Evolutionary conservation across 2,329 filamentous ascomycete species (phyloP), one percentile per base, ranked within the genome.

Genomic region (Penicillium fuscoglaucum): DNA sequence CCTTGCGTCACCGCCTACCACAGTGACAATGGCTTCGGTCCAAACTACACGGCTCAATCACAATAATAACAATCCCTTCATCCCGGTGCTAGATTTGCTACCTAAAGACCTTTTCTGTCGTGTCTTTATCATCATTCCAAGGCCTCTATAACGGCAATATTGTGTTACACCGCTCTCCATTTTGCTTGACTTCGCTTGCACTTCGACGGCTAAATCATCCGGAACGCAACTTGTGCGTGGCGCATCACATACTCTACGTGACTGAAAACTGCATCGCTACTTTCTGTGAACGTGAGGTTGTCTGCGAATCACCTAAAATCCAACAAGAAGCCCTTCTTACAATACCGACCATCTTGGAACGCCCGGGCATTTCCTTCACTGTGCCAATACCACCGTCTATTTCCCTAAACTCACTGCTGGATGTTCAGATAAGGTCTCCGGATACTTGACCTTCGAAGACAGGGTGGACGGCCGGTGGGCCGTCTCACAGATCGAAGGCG

Each of bases 381-480:
- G 37, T 35, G 29, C 13, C 46, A 43, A 33, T 26, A 37, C 26
- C 31, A 8, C 28, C 52, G 52, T 61, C 51, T 48, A 53, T 47
- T 50, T 44, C 29, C 43, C 47, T 44, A n/a, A 52, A 41, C 26
- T 33, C 49, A 24, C 52, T 54, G 47, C 44, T 35, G 44, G 33
- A 63, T 62, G 50, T 55, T 41, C 52, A 56, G 49, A 59, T 7
- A 41, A 33, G 44, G 55, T 29, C 40, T 19, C 56, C 26, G 40
- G 52, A 29, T 44, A 52, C 46, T 41, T 65, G 60, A 21, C 44
- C 46, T 47, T 41, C 35, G 40, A 49, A 65, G 47, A 47, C 41
- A 55, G 46, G 54, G 66, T 65, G 61, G 66, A 67, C 66, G 66
- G 65, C 66, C 65, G 56, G 60, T 58, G 63, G 66, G 66, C 63